phyloP scores from a whole-genome alignment of 257 asterid species.

The Ehretia macrophylla region DNA sequence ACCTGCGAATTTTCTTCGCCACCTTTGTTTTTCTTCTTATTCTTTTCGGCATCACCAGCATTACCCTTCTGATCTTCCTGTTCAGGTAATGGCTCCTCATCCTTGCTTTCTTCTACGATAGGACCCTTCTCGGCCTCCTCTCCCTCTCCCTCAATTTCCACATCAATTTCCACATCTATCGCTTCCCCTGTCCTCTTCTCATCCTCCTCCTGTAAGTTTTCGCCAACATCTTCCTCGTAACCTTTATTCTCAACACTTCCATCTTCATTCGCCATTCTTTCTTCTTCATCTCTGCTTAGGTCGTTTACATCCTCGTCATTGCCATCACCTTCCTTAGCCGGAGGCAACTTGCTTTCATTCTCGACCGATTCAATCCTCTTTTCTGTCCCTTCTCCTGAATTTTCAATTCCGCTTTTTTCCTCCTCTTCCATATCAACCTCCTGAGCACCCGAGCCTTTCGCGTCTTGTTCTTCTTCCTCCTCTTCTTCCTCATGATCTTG shows the following conservation, averaged over 20 bases:
- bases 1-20: slow-evolving; percentile 2
- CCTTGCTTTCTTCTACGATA: slow-evolving; percentile 4
- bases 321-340: neutral
- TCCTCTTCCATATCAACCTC: slow-evolving; percentile 9
- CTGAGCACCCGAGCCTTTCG: too few relatives aligned
- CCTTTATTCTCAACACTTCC: slow-evolving; percentile 10
- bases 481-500: slow-evolving; percentile 13
- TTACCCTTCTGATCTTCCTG: slow-evolving; percentile 7
- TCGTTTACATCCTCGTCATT: neutral
- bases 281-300: neutral
- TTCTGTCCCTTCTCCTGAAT: slow-evolving; percentile 16
- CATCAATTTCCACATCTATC: slow-evolving; percentile 3
- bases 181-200: slow-evolving; percentile 2
- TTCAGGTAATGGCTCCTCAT: slow-evolving; percentile 11
- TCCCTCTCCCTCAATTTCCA: slow-evolving; percentile 4
- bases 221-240: slow-evolving; percentile 14
- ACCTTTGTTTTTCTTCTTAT: slow-evolving; percentile 15
- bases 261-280: neutral
- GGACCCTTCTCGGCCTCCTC: slow-evolving; percentile 5
- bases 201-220: slow-evolving; percentile 12
- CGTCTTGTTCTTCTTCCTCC: neutral
- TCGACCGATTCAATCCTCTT: slow-evolving; percentile 20
- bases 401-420: slow-evolving; percentile 14
- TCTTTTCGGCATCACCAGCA: slow-evolving; percentile 10
- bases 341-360: slow-evolving; percentile 2